These are phyloP conservation scores for Fusarium guadeloupense DNA, from an alignment of 2,329 filamentous ascomycete genomes.

Conservation along the genomic window DNA sequence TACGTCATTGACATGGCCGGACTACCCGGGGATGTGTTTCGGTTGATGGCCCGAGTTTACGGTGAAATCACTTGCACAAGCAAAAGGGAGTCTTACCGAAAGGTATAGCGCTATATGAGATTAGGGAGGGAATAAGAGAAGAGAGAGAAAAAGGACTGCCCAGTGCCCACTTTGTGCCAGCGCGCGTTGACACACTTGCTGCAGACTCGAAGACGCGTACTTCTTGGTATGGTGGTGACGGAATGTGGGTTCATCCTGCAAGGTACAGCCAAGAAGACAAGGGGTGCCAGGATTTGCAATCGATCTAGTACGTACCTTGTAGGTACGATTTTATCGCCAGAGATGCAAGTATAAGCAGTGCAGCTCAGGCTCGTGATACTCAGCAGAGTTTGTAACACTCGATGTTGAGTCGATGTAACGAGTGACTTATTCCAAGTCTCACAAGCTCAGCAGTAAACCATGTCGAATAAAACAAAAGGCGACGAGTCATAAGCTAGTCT, in stretches of 20 bases:
- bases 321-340: constrained; percentile 5
- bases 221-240: constrained; percentile 19
- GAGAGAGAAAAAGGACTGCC: constrained; percentile 15
- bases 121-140: not conserved
- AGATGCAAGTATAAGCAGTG: not conserved
- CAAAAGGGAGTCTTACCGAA: not conserved
- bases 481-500: constrained; percentile 14
- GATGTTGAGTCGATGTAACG: not conserved
- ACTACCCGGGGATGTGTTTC: constrained; percentile 14
- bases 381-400: not conserved
- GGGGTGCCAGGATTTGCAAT: constrained; percentile 30
- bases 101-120: not conserved
- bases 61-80: not conserved
- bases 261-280: constrained; percentile 30
- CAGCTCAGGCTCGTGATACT: no score
- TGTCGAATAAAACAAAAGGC: constrained; percentile 10
- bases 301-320: constrained; percentile 28
- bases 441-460: constrained; percentile 10
- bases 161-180: constrained; percentile 11
- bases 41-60: not conserved
- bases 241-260: constrained; percentile 35
- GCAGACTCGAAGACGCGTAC: constrained; percentile 16
- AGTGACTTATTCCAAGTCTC: not conserved
- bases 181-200: constrained; percentile 7
- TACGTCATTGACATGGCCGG: constrained; percentile 41